Conservation (phyloP, 768 basidiomycete species). For the Boletellus ananiceps region DNA sequence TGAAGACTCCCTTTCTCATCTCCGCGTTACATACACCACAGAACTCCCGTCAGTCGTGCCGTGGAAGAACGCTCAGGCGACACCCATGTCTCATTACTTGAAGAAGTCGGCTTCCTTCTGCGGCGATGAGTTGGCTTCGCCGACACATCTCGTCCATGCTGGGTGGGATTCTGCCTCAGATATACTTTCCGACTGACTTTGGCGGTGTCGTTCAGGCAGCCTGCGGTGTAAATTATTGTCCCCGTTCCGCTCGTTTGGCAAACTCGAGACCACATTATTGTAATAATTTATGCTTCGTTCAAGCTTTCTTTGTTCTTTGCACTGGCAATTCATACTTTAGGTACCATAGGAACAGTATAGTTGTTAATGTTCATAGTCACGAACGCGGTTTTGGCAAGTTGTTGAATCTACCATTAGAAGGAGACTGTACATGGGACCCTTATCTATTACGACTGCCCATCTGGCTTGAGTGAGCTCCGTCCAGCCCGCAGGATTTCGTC, state of each 20-base stretch:
- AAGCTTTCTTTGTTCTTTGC: slow-evolving; percentile 4
- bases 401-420: slow-evolving; percentile 11
- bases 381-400: slow-evolving; percentile 11
- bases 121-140: slow-evolving; percentile 36
- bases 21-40: slow-evolving; percentile 34
- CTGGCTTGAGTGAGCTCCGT: slow-evolving; percentile 81
- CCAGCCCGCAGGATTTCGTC: slow-evolving; percentile 94
- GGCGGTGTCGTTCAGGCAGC: slow-evolving; percentile 5
- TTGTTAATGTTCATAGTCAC: slow-evolving; percentile 30
- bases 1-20: slow-evolving; percentile 33
- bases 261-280: slow-evolving; percentile 16
- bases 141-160: slow-evolving; percentile 49
- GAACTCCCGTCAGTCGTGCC: slow-evolving; percentile 32
- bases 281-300: slow-evolving; percentile 27
- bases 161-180: slow-evolving; percentile 57
- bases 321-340: slow-evolving; percentile 10
- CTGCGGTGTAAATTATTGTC: slow-evolving; percentile 24
- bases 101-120: slow-evolving; percentile 39
- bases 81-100: slow-evolving; percentile 35
- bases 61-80: slow-evolving; percentile 32
- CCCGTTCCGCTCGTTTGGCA: slow-evolving; percentile 15
- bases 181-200: slow-evolving; percentile 30
- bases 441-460: slow-evolving; percentile 52
- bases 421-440: slow-evolving; percentile 12
- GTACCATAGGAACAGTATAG: slow-evolving; percentile 29